Evolutionary conservation across 257 asterid genomes (phyloP).

Genomic region (Thymus mandschuricus): DNA sequence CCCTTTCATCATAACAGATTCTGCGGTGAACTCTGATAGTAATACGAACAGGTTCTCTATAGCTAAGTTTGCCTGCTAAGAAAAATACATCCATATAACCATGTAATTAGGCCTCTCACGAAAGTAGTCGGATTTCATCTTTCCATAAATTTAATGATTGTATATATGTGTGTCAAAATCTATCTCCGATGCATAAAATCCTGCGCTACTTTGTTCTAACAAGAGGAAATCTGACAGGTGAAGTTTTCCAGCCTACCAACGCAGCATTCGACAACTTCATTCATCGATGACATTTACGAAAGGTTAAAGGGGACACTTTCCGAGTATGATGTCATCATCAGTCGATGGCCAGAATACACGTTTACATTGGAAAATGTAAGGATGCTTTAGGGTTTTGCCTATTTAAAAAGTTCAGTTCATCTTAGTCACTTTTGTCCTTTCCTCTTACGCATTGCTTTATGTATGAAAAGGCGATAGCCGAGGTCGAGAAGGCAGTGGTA

Average conservation of each 20-base stretch:
- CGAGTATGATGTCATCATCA: conserved; percentile 78
- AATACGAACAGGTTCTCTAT: no score
- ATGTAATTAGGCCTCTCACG: no score
- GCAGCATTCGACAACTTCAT: conserved; percentile 61
- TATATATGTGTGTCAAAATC: not conserved
- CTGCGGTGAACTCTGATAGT: no score
- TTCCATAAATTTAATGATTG: not conserved
- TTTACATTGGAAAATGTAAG: conserved; percentile 70
- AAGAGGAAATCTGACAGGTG: conserved; percentile 47
- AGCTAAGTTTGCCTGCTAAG: no score
- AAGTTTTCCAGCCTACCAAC: conserved; percentile 58
- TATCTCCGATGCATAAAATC: not conserved
- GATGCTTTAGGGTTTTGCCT: conserved; percentile 1
- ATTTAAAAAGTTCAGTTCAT: not conserved
- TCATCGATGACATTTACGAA: conserved; percentile 71
- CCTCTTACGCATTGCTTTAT: not conserved
- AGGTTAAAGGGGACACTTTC: conserved; percentile 73
- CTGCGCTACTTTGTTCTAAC: conserved; percentile 24
- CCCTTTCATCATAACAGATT: no score
- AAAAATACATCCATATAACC: no score
- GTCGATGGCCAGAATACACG: conserved; percentile 95
- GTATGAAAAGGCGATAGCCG: conserved; percentile 71
- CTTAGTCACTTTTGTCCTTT: not conserved
- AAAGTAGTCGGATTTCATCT: not conserved
- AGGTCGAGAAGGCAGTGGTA: conserved; percentile 82